Evolutionary conservation across 1,139 yeast species (phyloP).

Genomic region (Scheffersomyces cryptocercus): DNA sequence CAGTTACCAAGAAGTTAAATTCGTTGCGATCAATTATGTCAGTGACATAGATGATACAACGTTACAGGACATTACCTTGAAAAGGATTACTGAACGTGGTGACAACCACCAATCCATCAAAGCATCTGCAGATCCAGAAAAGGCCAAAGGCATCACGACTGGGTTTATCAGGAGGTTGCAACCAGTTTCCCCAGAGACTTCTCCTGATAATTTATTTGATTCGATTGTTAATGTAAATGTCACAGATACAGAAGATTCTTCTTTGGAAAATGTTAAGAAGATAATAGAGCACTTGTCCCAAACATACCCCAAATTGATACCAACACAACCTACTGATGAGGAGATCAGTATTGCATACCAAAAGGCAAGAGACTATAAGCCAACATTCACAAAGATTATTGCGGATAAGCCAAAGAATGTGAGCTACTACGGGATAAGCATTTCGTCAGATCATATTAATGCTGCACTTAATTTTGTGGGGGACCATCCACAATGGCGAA

Average conservation of each 20-base stretch:
- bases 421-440: slow-evolving; percentile 33
- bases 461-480: slow-evolving; percentile 9
- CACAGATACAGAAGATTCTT: slow-evolving; percentile 45
- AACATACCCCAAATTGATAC: slow-evolving; percentile 50
- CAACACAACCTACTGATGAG: slow-evolving; percentile 40
- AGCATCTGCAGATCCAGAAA: slow-evolving; percentile 40
- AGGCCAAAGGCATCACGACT: slow-evolving; percentile 61
- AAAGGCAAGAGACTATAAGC: slow-evolving; percentile 53
- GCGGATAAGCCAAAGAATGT: slow-evolving; percentile 11
- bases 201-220: slow-evolving; percentile 74
- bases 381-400: slow-evolving; percentile 46
- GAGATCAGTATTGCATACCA: slow-evolving; percentile 44
- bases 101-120: slow-evolving; percentile 90
- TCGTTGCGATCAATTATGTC: slow-evolving; percentile 73
- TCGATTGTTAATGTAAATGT: slow-evolving; percentile 52
- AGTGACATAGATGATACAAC: slow-evolving; percentile 27
- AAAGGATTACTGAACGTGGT: slow-evolving; percentile 69
- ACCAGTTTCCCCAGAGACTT: slow-evolving; percentile 42
- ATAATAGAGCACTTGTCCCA: slow-evolving; percentile 41
- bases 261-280: slow-evolving; percentile 51
- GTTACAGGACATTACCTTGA: slow-evolving; percentile 53
- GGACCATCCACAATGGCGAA: slow-evolving; percentile 28
- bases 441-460: slow-evolving; percentile 9
- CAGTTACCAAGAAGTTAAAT: slow-evolving; percentile 37
- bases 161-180: slow-evolving; percentile 76